Evolutionary conservation across 306 rosid genomes (phyloP).

Genomic region (Mimosa pudica): DNA sequence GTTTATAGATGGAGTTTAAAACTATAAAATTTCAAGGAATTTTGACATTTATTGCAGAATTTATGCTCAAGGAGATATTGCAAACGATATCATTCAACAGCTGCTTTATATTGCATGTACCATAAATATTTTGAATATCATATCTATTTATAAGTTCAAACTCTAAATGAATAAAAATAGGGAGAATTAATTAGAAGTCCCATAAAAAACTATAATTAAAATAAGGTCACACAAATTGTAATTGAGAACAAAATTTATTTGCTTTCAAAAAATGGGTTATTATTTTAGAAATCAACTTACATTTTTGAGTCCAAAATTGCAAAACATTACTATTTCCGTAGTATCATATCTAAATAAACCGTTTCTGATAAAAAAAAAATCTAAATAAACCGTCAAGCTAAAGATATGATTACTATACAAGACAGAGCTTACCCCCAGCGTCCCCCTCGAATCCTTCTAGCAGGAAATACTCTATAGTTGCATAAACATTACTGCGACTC

Average conservation of each 20-base stretch:
- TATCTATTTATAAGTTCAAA: background rate
- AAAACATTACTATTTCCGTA: background rate
- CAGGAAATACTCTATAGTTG: conserved; percentile 63
- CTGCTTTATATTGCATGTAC: background rate
- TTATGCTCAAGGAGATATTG: background rate
- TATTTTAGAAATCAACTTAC: background rate
- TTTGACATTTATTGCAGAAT: background rate
- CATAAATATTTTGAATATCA: background rate
- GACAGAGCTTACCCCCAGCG: conserved; percentile 55
- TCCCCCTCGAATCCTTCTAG: conserved; percentile 65
- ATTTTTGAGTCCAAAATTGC: background rate
- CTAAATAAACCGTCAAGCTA: background rate
- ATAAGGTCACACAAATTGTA: no score
- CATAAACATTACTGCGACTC: conserved; percentile 49
- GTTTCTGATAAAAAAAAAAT: no score
- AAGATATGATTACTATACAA: background rate
- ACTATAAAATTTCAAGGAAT: background rate
- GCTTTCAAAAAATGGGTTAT: background rate
- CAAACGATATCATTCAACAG: background rate
- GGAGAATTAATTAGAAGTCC: no score
- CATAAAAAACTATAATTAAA: no score
- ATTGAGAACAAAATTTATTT: background rate
- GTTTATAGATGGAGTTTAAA: background rate
- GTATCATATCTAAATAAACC: background rate
- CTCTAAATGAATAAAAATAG: no score